Percentiles rank a stretch among this genome's conserved stretches.
These are phyloP conservation scores for Kwoniella heveanensis DNA, from an alignment of 768 basidiomycete genomes.

Conservation along the genomic window DNA sequence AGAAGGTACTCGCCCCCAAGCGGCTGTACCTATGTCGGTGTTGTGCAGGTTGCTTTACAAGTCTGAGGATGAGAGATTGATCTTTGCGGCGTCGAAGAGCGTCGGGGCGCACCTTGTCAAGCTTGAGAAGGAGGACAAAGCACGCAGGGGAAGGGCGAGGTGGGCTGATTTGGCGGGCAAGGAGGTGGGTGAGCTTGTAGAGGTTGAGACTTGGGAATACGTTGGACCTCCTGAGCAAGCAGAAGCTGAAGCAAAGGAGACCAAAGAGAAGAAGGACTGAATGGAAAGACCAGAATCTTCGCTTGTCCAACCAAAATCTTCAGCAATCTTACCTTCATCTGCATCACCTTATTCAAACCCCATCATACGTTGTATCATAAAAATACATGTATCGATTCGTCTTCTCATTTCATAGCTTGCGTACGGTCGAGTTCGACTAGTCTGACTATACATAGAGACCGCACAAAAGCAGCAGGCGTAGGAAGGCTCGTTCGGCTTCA, in stretches of 20 bases:
- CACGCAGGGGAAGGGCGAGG: constrained; percentile 19
- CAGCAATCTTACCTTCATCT: no score
- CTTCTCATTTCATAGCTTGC: no score
- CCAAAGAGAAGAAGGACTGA: background rate
- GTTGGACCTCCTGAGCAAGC: background rate
- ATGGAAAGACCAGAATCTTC: background rate
- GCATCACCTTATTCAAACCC: no score
- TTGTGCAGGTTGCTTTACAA: constrained; percentile 37
- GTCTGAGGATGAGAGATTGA: constrained; percentile 35
- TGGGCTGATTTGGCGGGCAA: constrained; percentile 29
- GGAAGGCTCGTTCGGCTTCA: no score
- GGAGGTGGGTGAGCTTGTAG: constrained; percentile 27
- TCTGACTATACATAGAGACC: no score
- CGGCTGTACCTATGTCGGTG: constrained; percentile 23
- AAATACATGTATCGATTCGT: no score
- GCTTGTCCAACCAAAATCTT: no score
- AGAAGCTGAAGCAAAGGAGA: background rate
- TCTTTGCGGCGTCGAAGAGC: constrained; percentile 28
- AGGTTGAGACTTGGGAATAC: constrained; percentile 36
- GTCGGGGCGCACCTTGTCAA: constrained; percentile 39
- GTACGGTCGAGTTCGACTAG: no score
- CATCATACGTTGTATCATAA: no score
- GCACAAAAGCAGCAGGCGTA: no score
- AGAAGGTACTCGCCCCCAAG: background rate
- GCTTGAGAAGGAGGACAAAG: constrained; percentile 41